Conservation (phyloP, 345 rosid genomes). For the Linum tenue region DNA sequence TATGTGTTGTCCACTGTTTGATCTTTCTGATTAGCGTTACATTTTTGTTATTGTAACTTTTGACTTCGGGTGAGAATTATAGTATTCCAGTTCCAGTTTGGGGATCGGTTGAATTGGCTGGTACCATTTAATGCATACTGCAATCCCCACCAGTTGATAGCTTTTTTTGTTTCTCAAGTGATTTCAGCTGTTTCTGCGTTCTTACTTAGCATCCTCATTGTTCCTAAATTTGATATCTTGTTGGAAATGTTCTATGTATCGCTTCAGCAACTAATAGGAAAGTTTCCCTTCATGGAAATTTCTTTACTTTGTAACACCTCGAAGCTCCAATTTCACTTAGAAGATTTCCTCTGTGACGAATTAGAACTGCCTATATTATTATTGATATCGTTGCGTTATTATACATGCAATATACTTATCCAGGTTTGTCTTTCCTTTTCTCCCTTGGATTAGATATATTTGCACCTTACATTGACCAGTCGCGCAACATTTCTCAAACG, state of each 20-base stretch:
- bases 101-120: too few relatives aligned
- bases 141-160: background rate
- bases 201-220: background rate
- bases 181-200: background rate
- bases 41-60: too few relatives aligned
- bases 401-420: background rate
- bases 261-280: background rate
- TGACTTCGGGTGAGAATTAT: too few relatives aligned
- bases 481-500: slow-evolving; percentile 29
- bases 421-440: slow-evolving; percentile 6
- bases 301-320: too few relatives aligned
- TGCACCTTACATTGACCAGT: slow-evolving; percentile 18
- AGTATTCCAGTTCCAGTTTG: too few relatives aligned
- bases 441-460: slow-evolving; percentile 25
- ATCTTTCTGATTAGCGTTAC: background rate
- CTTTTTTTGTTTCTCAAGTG: background rate
- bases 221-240: background rate
- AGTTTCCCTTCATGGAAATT: background rate
- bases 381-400: background rate
- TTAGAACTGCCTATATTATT: background rate
- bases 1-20: background rate
- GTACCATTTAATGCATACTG: too few relatives aligned
- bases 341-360: background rate
- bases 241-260: too few relatives aligned
- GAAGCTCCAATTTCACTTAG: too few relatives aligned